Evolutionary conservation across 257 asterid genomes (phyloP).

Genomic region (Paulownia fortunei): DNA sequence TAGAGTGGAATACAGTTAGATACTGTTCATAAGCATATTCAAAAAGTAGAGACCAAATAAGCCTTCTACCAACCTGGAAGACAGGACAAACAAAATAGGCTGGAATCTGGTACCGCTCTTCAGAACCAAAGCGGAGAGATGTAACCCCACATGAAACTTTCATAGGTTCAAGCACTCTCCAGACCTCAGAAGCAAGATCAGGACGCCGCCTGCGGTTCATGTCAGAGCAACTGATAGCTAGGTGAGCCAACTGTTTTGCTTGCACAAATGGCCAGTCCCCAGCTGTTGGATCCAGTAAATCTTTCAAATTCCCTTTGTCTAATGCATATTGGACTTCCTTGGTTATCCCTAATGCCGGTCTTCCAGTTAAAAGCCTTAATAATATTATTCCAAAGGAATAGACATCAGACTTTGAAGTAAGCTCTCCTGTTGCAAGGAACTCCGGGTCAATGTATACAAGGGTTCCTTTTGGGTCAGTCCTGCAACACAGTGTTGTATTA

Average conservation of each 20-base stretch:
- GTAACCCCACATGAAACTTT: slow-evolving; percentile 70
- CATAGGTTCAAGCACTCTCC: slow-evolving; percentile 91
- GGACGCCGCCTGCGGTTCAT: slow-evolving; percentile 60
- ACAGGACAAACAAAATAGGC: slow-evolving; percentile 84
- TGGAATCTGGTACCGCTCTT: slow-evolving; percentile 59
- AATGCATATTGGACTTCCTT: slow-evolving; percentile 74
- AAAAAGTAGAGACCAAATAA: neutral
- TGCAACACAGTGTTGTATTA: slow-evolving; percentile 41
- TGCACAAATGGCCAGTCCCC: slow-evolving; percentile 99
- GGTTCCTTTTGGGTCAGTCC: slow-evolving; percentile 76
- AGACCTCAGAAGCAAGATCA: slow-evolving; percentile 77
- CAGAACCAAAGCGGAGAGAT: slow-evolving; percentile 50
- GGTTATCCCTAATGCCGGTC: slow-evolving; percentile 61
- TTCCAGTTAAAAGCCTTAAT: slow-evolving; percentile 78
- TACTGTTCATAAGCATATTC: neutral
- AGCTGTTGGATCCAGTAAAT: slow-evolving; percentile 79
- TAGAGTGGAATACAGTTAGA: neutral
- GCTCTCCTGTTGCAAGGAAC: slow-evolving; percentile 77
- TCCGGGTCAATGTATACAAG: slow-evolving; percentile 80
- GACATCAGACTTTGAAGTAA: slow-evolving; percentile 81
- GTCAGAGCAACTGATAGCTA: slow-evolving; percentile 72
- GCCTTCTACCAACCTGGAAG: slow-evolving; percentile 70
- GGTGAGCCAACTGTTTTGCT: slow-evolving; percentile 90
- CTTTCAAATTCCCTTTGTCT: slow-evolving; percentile 66
- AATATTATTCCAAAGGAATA: slow-evolving; percentile 85